phyloP scores from a whole-genome alignment of 805 yeast species.

The Deakozyma indianensis region DNA sequence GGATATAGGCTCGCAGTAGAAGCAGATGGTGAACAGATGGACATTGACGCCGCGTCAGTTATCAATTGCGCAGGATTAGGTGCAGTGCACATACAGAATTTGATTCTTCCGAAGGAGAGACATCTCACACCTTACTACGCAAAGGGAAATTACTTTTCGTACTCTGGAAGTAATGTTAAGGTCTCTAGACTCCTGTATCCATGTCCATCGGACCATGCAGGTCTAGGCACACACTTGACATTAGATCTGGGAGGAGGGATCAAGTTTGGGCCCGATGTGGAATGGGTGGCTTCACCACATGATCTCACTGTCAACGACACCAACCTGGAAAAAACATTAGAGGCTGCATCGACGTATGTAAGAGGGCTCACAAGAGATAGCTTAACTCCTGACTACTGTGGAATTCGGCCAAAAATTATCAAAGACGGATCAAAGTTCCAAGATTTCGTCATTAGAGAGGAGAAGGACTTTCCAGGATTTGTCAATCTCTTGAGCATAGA shows the following conservation, averaged over 20 bases:
- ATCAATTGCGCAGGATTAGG: slow-evolving; percentile 70
- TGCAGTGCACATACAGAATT: slow-evolving; percentile 58
- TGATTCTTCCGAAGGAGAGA: slow-evolving; percentile 49
- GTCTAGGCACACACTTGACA: slow-evolving; percentile 80
- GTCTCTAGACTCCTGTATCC: slow-evolving; percentile 59
- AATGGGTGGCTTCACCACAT: slow-evolving; percentile 42
- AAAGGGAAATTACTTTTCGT: slow-evolving; percentile 70
- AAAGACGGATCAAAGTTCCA: slow-evolving; percentile 36
- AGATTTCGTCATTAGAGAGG: slow-evolving; percentile 63
- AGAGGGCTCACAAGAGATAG: slow-evolving; percentile 41
- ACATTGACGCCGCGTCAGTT: slow-evolving; percentile 34
- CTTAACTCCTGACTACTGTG: slow-evolving; percentile 56
- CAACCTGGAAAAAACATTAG: slow-evolving; percentile 40
- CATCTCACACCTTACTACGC: slow-evolving; percentile 53
- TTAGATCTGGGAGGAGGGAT: slow-evolving; percentile 68
- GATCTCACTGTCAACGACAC: slow-evolving; percentile 17
- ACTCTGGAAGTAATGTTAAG: slow-evolving; percentile 31
- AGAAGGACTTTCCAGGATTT: slow-evolving; percentile 61
- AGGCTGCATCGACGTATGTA: slow-evolving; percentile 46
- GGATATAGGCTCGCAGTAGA: slow-evolving; percentile 10
- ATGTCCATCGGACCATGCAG: slow-evolving; percentile 56
- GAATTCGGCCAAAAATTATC: slow-evolving; percentile 68
- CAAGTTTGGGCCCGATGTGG: slow-evolving; percentile 79
- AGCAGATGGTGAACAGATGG: slow-evolving; percentile 13
- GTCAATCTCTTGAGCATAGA: slow-evolving; percentile 73